Conservation (phyloP, 495 filamentous ascomycete genomes). For the Podospora bellae-mahoneyi region DNA sequence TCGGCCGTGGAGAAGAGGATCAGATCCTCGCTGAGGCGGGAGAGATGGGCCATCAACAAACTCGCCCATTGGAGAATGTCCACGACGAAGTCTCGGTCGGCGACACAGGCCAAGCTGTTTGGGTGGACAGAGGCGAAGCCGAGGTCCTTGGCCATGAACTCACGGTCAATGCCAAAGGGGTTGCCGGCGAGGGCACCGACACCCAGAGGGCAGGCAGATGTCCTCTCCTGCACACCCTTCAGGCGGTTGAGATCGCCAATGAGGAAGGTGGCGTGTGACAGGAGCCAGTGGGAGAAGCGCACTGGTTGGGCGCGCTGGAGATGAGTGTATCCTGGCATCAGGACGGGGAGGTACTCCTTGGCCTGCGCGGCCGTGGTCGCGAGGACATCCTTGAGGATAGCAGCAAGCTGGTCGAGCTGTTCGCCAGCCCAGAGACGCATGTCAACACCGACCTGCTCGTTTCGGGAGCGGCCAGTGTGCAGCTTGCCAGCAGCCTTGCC, state of each 20-base stretch:
- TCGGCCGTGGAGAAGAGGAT: slow-evolving; percentile 83
- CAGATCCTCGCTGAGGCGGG: slow-evolving; percentile 82
- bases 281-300: slow-evolving; percentile 82
- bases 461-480: slow-evolving; percentile 86
- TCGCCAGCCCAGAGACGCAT: slow-evolving; percentile 90
- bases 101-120: slow-evolving; percentile 82
- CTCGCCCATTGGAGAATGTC: slow-evolving; percentile 89
- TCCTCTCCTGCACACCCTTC: slow-evolving; percentile 65
- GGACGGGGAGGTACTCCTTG: slow-evolving; percentile 63
- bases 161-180: slow-evolving; percentile 85
- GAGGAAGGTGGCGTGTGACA: slow-evolving; percentile 76
- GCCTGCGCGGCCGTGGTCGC: slow-evolving; percentile 69
- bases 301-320: slow-evolving; percentile 89
- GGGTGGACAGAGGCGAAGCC: slow-evolving; percentile 78
- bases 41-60: slow-evolving; percentile 82
- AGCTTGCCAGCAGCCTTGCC: slow-evolving; percentile 86
- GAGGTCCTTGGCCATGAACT: slow-evolving; percentile 81
- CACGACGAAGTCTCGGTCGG: slow-evolving; percentile 84
- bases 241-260: slow-evolving; percentile 75
- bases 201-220: slow-evolving; percentile 78
- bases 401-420: slow-evolving; percentile 68
- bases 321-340: slow-evolving; percentile 81
- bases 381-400: slow-evolving; percentile 65
- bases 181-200: slow-evolving; percentile 90
- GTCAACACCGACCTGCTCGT: slow-evolving; percentile 92